Conservation (phyloP, 106 monocot genomes). For the Apostasia shenzhenica region DNA sequence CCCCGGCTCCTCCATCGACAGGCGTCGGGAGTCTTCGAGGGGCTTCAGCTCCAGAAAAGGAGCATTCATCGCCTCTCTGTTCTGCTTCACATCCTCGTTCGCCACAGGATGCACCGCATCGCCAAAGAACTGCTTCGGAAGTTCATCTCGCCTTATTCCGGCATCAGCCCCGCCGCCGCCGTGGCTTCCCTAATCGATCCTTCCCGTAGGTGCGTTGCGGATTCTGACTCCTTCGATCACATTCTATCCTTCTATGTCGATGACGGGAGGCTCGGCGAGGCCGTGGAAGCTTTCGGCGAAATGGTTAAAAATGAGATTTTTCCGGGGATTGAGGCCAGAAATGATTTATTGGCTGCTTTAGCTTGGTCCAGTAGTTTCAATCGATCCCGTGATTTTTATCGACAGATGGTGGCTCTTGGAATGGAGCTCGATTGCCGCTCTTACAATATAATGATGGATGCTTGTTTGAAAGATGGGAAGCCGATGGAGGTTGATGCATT, state of each 20-base stretch:
- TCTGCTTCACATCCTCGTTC: constrained; percentile 40
- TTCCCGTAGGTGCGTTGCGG: constrained; percentile 15
- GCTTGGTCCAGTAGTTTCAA: constrained; percentile 8
- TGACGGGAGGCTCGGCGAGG: constrained; percentile 14
- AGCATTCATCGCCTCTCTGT: constrained; percentile 17
- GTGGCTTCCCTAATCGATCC: constrained; percentile 27
- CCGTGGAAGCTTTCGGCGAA: constrained; percentile 23
- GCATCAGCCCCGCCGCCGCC: constrained; percentile 9
- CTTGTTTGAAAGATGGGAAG: constrained; percentile 42
- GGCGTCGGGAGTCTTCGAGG: constrained; percentile 23
- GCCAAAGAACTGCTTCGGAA: constrained; percentile 25
- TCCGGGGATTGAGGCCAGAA: constrained; percentile 26
- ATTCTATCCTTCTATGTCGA: constrained; percentile 29
- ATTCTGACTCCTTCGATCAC: constrained; percentile 14
- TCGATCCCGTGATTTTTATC: constrained; percentile 23
- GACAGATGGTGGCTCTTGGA: constrained; percentile 29
- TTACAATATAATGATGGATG: constrained; percentile 40
- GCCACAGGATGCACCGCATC: constrained; percentile 6
- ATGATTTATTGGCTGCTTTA: constrained; percentile 26
- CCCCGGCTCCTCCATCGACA: not conserved
- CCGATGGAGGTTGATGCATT: constrained; percentile 24
- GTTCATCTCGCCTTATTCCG: constrained; percentile 4
- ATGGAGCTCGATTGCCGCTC: constrained; percentile 34
- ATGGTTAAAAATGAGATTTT: constrained; percentile 28
- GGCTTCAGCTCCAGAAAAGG: not conserved